Conservation (phyloP, 495 filamentous ascomycete genomes). For the Aspergillus haitiensis region DNA sequence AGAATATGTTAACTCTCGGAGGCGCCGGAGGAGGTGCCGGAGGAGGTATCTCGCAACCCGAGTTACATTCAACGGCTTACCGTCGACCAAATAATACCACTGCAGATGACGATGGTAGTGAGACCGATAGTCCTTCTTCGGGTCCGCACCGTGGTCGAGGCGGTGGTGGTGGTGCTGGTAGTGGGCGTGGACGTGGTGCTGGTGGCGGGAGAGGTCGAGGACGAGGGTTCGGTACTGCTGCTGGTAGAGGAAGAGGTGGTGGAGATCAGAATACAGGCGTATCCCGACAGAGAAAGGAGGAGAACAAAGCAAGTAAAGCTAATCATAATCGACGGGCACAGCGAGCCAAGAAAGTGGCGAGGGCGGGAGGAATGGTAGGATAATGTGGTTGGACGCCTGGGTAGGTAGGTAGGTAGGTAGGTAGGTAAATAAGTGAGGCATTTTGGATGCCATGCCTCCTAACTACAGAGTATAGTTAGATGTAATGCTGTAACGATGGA, state of each 20-base stretch:
- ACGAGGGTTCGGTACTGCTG: conserved; percentile 49
- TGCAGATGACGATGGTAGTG: conserved; percentile 42
- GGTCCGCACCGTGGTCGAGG: conserved; percentile 25
- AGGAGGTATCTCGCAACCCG: conserved; percentile 49
- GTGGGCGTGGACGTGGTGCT: conserved; percentile 53
- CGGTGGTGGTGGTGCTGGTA: conserved; percentile 45
- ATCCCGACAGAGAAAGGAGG: conserved; percentile 70
- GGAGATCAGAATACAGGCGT: conserved; percentile 59
- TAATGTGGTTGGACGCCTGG: background rate
- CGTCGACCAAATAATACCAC: conserved; percentile 31
- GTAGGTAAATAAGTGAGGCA: too few species aligned
- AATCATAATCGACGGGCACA: conserved; percentile 79
- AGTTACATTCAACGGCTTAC: conserved; percentile 63
- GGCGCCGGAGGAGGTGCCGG: conserved; percentile 39
- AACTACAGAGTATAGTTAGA: too few species aligned
- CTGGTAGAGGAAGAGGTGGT: conserved; percentile 59
- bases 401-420: too few species aligned
- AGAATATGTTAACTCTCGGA: conserved; percentile 62
- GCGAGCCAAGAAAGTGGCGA: conserved; percentile 74
- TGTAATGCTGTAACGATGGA: too few species aligned
- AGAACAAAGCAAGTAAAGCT: conserved; percentile 71
- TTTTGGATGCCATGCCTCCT: too few species aligned
- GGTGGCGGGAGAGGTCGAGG: conserved; percentile 48
- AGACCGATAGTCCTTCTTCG: conserved; percentile 25
- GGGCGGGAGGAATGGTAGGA: conserved; percentile 47